A percentile compares a stretch with the other conserved stretches of the same genome.
Evolutionary conservation across 2,329 filamentous ascomycete genomes (phyloP).

Genomic region (Diaporthe caulivora): DNA sequence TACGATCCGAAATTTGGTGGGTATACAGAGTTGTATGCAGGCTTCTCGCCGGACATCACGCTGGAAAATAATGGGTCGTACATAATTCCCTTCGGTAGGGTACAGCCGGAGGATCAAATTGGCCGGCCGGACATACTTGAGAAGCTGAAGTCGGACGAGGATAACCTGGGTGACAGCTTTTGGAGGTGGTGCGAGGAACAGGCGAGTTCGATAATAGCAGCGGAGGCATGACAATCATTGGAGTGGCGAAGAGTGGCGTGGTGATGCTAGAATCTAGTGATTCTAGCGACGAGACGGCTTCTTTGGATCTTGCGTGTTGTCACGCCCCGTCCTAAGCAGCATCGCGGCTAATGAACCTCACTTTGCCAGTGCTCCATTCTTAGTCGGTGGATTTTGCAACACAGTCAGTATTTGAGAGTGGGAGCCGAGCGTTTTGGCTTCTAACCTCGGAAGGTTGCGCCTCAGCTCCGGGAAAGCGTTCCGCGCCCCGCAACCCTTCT

Average conservation of each 20-base stretch:
- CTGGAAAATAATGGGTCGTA: slow-evolving; percentile 42
- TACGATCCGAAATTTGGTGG: slow-evolving; percentile 47
- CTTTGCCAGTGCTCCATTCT: not conserved
- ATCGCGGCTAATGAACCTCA: not conserved
- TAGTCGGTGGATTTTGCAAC: not conserved
- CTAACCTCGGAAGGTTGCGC: too few relatives aligned
- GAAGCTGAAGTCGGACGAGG: not conserved
- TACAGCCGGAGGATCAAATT: not conserved
- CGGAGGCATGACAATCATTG: slow-evolving; percentile 20
- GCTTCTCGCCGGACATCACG: slow-evolving; percentile 51
- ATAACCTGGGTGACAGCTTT: slow-evolving; percentile 2
- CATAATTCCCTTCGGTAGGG: slow-evolving; percentile 23
- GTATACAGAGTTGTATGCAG: slow-evolving; percentile 56
- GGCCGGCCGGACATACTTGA: slow-evolving; percentile 14
- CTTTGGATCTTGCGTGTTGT: not conserved
- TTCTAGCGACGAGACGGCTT: not conserved
- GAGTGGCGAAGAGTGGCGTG: slow-evolving; percentile 19
- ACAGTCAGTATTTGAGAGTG: not conserved
- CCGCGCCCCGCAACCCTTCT: not conserved
- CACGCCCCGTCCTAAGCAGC: not conserved
- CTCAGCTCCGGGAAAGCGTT: not conserved
- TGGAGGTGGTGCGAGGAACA: slow-evolving; percentile 29
- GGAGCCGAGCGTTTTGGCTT: not conserved
- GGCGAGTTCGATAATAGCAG: not conserved
- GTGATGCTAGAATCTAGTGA: not conserved